Conservation (phyloP, 495 filamentous ascomycete species). For the Aspergillus panamensis region DNA sequence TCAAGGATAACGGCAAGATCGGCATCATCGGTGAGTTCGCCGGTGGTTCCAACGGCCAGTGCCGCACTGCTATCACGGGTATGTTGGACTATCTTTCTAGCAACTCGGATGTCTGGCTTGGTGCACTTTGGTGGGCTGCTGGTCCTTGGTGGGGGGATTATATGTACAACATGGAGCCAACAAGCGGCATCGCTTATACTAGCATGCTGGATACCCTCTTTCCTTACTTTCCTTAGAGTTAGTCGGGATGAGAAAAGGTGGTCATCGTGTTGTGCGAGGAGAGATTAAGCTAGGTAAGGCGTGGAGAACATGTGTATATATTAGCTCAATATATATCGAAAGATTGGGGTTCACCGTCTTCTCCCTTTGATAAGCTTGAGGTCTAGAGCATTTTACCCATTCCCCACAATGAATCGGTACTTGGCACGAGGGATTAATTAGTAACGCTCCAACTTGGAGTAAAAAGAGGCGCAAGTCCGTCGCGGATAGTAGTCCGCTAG, state of each 20-base stretch:
- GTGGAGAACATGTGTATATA: background rate
- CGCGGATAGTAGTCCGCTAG: too few relatives aligned
- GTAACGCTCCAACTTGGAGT: too few relatives aligned
- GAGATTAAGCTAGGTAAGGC: background rate
- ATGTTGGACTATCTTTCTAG: constrained; percentile 57
- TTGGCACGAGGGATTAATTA: too few relatives aligned
- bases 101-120: constrained; percentile 67
- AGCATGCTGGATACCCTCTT: constrained; percentile 32
- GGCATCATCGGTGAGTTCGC: constrained; percentile 71
- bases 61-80: constrained; percentile 59
- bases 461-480: too few relatives aligned
- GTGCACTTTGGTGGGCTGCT: constrained; percentile 69
- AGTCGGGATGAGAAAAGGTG: too few relatives aligned
- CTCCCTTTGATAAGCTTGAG: too few relatives aligned
- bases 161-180: constrained; percentile 60
- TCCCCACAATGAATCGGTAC: too few relatives aligned
- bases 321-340: too few relatives aligned
- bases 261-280: background rate
- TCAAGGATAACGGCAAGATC: constrained; percentile 62
- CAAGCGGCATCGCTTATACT: constrained; percentile 51
- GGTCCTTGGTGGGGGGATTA: constrained; percentile 58
- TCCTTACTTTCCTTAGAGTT: constrained; percentile 27
- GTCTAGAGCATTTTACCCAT: too few relatives aligned
- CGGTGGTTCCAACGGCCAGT: constrained; percentile 62
- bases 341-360: too few relatives aligned